These are phyloP conservation scores for Pouteria glomerata DNA, from an alignment of 148 eudicot species.

Conservation along the genomic window DNA sequence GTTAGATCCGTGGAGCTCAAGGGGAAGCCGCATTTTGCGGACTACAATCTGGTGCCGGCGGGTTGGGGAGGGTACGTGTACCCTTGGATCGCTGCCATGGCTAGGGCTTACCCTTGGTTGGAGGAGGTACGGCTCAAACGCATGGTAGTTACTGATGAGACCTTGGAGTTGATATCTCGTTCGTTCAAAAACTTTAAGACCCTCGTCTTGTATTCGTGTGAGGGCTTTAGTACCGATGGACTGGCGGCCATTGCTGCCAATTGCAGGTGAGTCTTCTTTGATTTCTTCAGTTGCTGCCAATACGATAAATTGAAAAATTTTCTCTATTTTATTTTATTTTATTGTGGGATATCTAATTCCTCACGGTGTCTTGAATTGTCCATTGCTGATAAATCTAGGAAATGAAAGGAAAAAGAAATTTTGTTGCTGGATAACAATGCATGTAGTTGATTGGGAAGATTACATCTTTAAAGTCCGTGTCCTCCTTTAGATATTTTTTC, in stretches of 20 bases:
- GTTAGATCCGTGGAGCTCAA: slow-evolving; percentile 58
- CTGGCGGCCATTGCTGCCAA: slow-evolving; percentile 67
- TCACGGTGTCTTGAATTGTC: not conserved
- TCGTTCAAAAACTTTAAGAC: slow-evolving; percentile 49
- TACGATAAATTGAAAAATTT: not conserved
- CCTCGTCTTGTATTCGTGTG: slow-evolving; percentile 53
- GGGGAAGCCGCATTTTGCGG: slow-evolving; percentile 84
- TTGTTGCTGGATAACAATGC: too few species aligned
- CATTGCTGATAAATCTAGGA: not conserved
- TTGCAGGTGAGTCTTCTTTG: slow-evolving; percentile 52
- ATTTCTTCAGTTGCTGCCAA: not conserved
- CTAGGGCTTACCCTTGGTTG: slow-evolving; percentile 48
- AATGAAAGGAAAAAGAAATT: not conserved
- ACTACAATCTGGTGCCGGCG: slow-evolving; percentile 67
- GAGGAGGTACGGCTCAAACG: slow-evolving; percentile 73
- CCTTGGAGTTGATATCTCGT: slow-evolving; percentile 54
- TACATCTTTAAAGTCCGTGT: too few species aligned
- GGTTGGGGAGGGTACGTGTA: slow-evolving; percentile 66
- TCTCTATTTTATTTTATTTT: not conserved
- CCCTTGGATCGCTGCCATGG: slow-evolving; percentile 55
- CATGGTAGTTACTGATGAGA: slow-evolving; percentile 69
- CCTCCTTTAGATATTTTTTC: too few species aligned
- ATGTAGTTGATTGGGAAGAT: too few species aligned
- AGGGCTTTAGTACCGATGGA: slow-evolving; percentile 65
- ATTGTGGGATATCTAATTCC: not conserved